Evolutionary conservation across 345 rosid species (phyloP).

Genomic region (Heritiera fomes): DNA sequence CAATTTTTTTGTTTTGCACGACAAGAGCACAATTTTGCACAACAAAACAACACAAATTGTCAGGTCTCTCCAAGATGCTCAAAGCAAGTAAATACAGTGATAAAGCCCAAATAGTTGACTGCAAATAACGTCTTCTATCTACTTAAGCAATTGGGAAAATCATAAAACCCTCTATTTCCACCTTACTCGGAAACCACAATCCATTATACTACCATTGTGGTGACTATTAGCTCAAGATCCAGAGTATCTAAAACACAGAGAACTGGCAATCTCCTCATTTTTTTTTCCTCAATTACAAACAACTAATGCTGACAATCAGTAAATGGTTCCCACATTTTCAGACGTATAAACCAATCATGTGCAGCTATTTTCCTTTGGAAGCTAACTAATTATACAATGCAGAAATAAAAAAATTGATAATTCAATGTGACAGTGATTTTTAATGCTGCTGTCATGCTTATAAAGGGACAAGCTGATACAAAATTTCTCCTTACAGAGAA

Average conservation of each 20-base stretch:
- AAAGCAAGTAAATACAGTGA: background rate
- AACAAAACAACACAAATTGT: too few species aligned
- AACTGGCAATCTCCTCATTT: background rate
- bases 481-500: background rate
- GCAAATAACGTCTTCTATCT: background rate
- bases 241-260: slow-evolving; percentile 22
- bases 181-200: background rate
- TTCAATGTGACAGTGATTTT: background rate
- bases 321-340: background rate
- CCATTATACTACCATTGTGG: background rate
- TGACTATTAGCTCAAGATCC: slow-evolving; percentile 26
- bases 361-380: background rate
- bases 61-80: background rate
- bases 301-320: background rate
- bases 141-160: too few species aligned
- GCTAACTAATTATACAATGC: background rate
- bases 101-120: too few species aligned
- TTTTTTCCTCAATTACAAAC: background rate
- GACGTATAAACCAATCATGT: background rate
- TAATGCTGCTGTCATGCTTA: background rate
- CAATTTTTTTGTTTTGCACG: too few species aligned
- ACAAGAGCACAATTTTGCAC: too few species aligned
- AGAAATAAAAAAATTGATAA: background rate
- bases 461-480: background rate
- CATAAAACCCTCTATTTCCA: background rate